Evolutionary conservation across 1,139 yeast species (phyloP).

Genomic region (Scheffersomyces illinoinensis): DNA sequence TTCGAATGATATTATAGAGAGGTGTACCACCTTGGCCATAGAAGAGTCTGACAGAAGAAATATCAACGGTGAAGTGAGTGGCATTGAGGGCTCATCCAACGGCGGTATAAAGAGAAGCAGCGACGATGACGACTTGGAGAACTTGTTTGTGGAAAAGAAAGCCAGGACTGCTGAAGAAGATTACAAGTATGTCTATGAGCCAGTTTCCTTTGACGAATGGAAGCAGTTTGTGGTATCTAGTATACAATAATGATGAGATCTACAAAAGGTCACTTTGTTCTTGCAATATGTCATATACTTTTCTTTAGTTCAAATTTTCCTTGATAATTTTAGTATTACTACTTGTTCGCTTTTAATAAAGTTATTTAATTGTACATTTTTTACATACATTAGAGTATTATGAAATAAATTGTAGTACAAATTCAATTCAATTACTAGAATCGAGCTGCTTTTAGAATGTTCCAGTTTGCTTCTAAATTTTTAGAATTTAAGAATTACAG

Average conservation of each 20-base stretch:
- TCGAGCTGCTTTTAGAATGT: no score
- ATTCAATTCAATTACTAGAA: no score
- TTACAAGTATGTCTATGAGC: constrained; percentile 30
- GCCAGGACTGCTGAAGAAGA: constrained; percentile 24
- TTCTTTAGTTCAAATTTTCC: neutral
- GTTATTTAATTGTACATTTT: neutral
- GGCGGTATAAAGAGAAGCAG: constrained; percentile 22
- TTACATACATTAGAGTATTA: neutral
- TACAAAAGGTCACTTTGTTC: neutral
- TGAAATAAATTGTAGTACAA: no score
- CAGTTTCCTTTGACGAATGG: constrained; percentile 44
- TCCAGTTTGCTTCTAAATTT: no score
- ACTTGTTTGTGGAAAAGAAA: constrained; percentile 39
- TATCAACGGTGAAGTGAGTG: constrained; percentile 3
- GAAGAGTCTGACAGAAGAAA: constrained; percentile 7
- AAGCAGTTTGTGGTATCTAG: constrained; percentile 26
- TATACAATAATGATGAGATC: constrained; percentile 10
- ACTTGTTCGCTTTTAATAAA: neutral
- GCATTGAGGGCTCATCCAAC: constrained; percentile 2
- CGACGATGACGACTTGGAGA: constrained; percentile 37
- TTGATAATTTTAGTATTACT: neutral
- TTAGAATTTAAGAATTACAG: no score
- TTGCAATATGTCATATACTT: neutral
- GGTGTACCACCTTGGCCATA: constrained; percentile 23
- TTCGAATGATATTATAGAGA: constrained; percentile 30